Percentiles rank a stretch among this genome's conserved stretches.
Evolutionary conservation across 352 stramenopile genomes (phyloP).

Genomic region (Globisporangium ultimum): DNA sequence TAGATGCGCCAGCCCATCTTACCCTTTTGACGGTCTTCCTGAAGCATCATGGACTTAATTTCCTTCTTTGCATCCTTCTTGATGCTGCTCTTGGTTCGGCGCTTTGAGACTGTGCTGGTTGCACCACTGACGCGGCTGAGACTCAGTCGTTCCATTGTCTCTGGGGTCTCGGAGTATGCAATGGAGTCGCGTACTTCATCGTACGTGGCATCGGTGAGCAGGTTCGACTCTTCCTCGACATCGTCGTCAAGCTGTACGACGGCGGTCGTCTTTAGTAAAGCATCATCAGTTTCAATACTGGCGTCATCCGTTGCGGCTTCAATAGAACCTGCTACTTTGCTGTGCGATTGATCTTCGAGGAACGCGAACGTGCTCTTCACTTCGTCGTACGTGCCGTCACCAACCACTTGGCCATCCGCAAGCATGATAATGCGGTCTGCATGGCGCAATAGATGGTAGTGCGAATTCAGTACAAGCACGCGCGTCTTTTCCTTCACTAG

Average conservation of each 20-base stretch:
- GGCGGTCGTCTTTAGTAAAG: neutral
- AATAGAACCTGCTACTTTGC: neutral
- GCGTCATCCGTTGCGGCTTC: neutral
- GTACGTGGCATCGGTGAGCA: constrained; percentile 1
- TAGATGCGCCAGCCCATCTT: constrained; percentile 19
- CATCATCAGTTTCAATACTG: neutral
- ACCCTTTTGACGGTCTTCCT: constrained; percentile 17
- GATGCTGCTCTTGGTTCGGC: neutral
- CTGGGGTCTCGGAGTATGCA: constrained; percentile 4
- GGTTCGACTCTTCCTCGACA: neutral
- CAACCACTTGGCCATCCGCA: constrained; percentile 65
- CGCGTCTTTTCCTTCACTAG: constrained; percentile 68
- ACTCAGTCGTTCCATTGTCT: constrained; percentile 8
- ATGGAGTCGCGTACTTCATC: constrained; percentile 6
- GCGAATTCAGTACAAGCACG: constrained; percentile 90
- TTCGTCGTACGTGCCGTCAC: constrained; percentile 71
- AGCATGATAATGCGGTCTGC: constrained; percentile 65
- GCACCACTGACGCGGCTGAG: constrained; percentile 1
- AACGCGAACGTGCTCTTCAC: constrained; percentile 24
- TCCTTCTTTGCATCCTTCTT: neutral
- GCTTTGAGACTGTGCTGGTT: neutral
- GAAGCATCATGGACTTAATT: constrained; percentile 17
- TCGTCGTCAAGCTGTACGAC: neutral
- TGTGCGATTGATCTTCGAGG: constrained; percentile 5
- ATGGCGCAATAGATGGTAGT: constrained; percentile 85